Percentiles rank a stretch among this genome's conserved stretches.
These are phyloP conservation scores for Tylopilus intermedius DNA, from an alignment of 768 basidiomycete species.

Conservation along the genomic window DNA sequence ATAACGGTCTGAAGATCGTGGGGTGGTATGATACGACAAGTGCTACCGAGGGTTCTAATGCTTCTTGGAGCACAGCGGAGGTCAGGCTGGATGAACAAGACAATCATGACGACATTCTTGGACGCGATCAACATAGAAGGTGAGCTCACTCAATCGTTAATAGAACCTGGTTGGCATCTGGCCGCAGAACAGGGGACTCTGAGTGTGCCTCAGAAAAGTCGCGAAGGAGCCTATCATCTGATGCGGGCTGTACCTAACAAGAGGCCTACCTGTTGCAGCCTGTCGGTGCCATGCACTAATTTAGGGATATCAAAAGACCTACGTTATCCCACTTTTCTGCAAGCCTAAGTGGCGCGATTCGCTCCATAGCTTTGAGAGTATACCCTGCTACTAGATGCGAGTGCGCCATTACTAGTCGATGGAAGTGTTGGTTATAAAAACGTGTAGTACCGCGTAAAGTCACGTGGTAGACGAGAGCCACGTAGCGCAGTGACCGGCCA, in stretches of 20 bases:
- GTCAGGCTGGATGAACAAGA: slow-evolving; percentile 52
- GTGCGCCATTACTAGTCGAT: neutral
- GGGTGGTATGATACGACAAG: slow-evolving; percentile 84
- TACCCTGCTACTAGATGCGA: slow-evolving; percentile 31
- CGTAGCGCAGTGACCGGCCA: slow-evolving; percentile 2
- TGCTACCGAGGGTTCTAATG: slow-evolving; percentile 53
- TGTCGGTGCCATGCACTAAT: slow-evolving; percentile 4
- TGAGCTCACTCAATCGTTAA: slow-evolving; percentile 65
- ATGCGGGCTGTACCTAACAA: slow-evolving; percentile 51
- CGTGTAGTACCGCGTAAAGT: neutral
- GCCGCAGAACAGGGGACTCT: slow-evolving; percentile 53
- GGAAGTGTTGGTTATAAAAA: too few relatives aligned
- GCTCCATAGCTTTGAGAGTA: slow-evolving; percentile 67
- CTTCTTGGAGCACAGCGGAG: slow-evolving; percentile 63
- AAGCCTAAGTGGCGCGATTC: slow-evolving; percentile 78
- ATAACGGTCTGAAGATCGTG: slow-evolving; percentile 70
- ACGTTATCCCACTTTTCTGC: slow-evolving; percentile 97
- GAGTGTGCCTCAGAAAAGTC: slow-evolving; percentile 4
- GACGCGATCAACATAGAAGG: neutral
- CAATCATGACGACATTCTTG: slow-evolving; percentile 19
- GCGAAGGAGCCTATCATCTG: neutral
- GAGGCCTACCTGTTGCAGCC: slow-evolving; percentile 55
- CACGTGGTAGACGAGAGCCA: slow-evolving; percentile 17
- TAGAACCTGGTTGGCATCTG: slow-evolving; percentile 46
- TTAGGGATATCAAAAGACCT: slow-evolving; percentile 28